Evolutionary conservation across 1,139 yeast species (phyloP), one percentile per base, ranked within the genome.

Genomic region (Hemisphaericaspora lyxosophila): DNA sequence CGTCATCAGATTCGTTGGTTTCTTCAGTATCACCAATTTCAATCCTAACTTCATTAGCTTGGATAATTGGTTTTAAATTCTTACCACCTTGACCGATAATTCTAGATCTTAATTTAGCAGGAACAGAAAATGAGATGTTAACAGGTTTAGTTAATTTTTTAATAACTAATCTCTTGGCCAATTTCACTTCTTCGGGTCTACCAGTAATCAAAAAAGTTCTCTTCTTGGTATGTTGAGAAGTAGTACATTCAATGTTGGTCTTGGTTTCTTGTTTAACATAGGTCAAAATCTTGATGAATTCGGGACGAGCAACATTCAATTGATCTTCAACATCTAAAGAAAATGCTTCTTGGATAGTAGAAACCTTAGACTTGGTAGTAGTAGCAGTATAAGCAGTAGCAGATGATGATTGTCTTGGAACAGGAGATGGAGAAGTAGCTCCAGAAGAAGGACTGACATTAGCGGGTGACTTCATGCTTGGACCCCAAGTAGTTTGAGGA

Each of bases 81-180:
- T 76, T 76, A 55, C 98, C 99, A 60, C 83, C 86, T 33, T 92
- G 77, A 42, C 99, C 99, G 64, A 94, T 89, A 46, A 94, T 78
- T 42, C 79, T 76, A 4, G 95, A 76, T 60, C 96, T 80, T 39
- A 88, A 75, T 50, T 78, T 78, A 19, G 92, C 77, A 28, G 98
- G 97, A 41, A 92, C 79, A 33, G 71, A 62, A 56, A 92, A 76
- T 29, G 71, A 62, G 35, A 78, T 66, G 12, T 67, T 67, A 39
- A 86, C 78, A 34, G 94, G 90, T 59, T 84, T 84, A 27, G 95
- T 82, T 57, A 92, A 74, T 50, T 80, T 85, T 55, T 80, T 82
- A 45, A 85, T 75, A 40, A 94, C 76, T 49, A 85, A 85, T 46
- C 89, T 75, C 62, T 82, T 83, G 44, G 96, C 97, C 33, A 64